These are phyloP conservation scores for Colletotrichum scovillei DNA, from an alignment of 2,329 filamentous ascomycete species.

Conservation along the genomic window DNA sequence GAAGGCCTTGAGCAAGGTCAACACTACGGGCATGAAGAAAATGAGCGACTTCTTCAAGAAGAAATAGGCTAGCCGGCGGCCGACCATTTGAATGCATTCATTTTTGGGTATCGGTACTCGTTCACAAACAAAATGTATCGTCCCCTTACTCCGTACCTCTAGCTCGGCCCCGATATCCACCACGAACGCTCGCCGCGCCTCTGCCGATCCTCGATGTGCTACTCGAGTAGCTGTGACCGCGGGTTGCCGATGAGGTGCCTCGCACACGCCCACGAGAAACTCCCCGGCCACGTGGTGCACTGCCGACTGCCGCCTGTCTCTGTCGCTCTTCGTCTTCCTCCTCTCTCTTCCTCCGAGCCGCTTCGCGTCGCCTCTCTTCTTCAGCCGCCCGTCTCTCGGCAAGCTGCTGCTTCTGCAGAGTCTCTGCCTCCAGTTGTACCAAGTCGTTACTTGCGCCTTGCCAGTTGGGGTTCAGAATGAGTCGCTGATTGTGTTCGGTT, in stretches of 20 bases:
- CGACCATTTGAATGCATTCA: constrained; percentile 19
- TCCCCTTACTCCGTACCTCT: constrained; percentile 28
- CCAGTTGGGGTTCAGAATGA: constrained; percentile 90
- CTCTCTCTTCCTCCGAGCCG: constrained; percentile 71
- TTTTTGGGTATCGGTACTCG: constrained; percentile 34
- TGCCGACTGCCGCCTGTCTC: constrained; percentile 48
- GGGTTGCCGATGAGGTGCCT: constrained; percentile 25
- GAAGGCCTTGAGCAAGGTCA: constrained; percentile 86
- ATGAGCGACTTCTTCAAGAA: constrained; percentile 94
- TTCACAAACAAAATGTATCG: constrained; percentile 24
- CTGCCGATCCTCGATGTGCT: constrained; percentile 36
- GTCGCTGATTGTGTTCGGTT: constrained; percentile 95
- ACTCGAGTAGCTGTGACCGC: constrained; percentile 32
- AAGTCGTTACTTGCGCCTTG: constrained; percentile 89
- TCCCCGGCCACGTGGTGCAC: constrained; percentile 32
- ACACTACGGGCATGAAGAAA: constrained; percentile 95
- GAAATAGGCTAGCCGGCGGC: constrained; percentile 48
- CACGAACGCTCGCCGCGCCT: constrained; percentile 33
- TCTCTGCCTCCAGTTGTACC: constrained; percentile 86
- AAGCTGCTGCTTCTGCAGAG: constrained; percentile 77
- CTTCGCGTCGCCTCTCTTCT: constrained; percentile 81
- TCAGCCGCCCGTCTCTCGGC: constrained; percentile 82
- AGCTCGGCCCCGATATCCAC: constrained; percentile 34
- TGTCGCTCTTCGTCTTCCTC: constrained; percentile 65
- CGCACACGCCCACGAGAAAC: constrained; percentile 25